Conservation (phyloP, 108 stramenopile genomes). For the Nitzschia sp. region DNA sequence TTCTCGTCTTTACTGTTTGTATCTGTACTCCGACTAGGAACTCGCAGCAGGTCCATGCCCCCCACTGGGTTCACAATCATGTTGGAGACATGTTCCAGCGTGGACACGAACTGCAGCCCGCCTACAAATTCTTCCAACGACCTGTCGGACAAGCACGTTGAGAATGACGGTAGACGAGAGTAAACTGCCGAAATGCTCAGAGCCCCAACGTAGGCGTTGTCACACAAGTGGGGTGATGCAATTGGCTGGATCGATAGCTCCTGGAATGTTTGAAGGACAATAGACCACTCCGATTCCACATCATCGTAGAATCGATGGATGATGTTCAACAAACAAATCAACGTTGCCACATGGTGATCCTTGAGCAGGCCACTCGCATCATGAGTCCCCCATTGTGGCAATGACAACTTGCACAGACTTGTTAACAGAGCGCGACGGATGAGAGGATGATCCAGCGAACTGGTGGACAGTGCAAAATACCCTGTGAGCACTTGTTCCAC, state of each 20-base stretch:
- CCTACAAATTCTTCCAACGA: conserved; percentile 51
- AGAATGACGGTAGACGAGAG: conserved; percentile 63
- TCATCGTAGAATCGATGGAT: conserved; percentile 59
- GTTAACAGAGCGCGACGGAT: conserved; percentile 68
- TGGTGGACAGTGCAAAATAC: conserved; percentile 52
- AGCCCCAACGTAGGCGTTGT: conserved; percentile 50
- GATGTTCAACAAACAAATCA: conserved; percentile 61
- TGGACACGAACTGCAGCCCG: conserved; percentile 53
- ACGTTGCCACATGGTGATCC: conserved; percentile 65
- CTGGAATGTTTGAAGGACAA: conserved; percentile 76
- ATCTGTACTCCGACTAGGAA: conserved; percentile 19
- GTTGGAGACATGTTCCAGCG: conserved; percentile 27
- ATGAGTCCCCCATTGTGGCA: conserved; percentile 84
- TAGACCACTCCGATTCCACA: conserved; percentile 69
- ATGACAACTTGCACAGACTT: conserved; percentile 80
- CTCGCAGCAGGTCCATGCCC: conserved; percentile 4
- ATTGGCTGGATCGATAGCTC: conserved; percentile 64
- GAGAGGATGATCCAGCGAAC: conserved; percentile 35
- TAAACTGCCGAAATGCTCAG: conserved; percentile 59
- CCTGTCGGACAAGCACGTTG: conserved; percentile 63
- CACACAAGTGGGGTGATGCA: conserved; percentile 65
- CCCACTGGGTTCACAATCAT: conserved; percentile 15
- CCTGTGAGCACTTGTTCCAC: conserved; percentile 55
- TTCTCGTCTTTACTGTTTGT: conserved; percentile 16
- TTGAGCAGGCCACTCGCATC: conserved; percentile 44